phyloP scores from a whole-genome alignment of 228 moss, liverwort and hornwort genomes.

The Sphagnum magellanicum region DNA sequence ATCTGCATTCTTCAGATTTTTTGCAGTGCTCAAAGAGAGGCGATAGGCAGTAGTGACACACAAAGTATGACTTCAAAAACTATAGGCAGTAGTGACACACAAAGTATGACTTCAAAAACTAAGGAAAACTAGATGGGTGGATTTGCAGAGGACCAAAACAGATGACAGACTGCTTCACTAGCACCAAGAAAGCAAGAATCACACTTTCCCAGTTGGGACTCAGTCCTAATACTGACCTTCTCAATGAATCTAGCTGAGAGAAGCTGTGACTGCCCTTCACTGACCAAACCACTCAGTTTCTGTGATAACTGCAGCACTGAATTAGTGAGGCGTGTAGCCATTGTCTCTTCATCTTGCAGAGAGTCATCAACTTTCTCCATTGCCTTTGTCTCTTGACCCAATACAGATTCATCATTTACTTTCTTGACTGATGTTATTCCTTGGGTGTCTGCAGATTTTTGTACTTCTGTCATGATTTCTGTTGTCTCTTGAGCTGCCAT shows the following conservation, averaged over 20 bases:
- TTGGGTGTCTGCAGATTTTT: too few species aligned
- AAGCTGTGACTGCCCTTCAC: slow-evolving; percentile 49
- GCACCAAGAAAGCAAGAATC: too few species aligned
- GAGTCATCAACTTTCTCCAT: slow-evolving; percentile 5
- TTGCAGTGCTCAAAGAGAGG: too few species aligned
- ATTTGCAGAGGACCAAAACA: too few species aligned
- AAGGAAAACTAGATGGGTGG: neutral
- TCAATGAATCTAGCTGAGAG: slow-evolving; percentile 65
- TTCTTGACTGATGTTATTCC: too few species aligned
- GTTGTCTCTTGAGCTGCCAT: too few species aligned
- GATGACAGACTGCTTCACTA: too few species aligned
- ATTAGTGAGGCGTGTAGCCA: slow-evolving; percentile 35
- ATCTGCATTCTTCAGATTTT: slow-evolving; percentile 15
- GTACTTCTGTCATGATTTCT: too few species aligned
- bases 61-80: neutral
- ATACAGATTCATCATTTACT: too few species aligned
- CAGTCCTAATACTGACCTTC: slow-evolving; percentile 18
- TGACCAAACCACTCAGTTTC: slow-evolving; percentile 43
- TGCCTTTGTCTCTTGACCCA: slow-evolving; percentile 6
- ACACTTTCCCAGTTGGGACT: too few species aligned
- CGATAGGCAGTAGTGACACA: slow-evolving; percentile 4
- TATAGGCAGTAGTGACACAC: slow-evolving; percentile 3
- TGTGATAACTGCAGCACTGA: slow-evolving; percentile 43
- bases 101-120: neutral
- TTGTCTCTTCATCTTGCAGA: slow-evolving; percentile 25